phyloP scores from a whole-genome alignment of 805 yeast species.

The Starmerella cellae region DNA sequence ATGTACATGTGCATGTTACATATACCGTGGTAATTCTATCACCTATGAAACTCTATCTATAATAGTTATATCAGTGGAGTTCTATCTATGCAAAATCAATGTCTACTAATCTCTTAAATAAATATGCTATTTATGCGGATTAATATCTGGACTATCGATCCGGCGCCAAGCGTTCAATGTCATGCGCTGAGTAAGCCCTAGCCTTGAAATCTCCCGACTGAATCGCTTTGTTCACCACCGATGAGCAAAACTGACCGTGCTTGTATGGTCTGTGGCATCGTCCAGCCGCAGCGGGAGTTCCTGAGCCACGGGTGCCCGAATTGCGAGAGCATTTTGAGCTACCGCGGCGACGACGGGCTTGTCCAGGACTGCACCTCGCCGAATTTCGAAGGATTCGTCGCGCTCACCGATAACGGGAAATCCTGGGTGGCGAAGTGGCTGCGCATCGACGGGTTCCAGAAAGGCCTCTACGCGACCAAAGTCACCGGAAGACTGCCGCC shows the following conservation, averaged over 20 bases:
- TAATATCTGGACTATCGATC: no score
- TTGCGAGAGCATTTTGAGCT: conserved; percentile 78
- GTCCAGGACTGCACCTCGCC: conserved; percentile 92
- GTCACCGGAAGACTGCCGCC: conserved; percentile 85
- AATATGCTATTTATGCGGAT: no score
- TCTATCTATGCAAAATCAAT: no score
- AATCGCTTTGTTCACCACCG: background rate
- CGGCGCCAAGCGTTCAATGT: no score
- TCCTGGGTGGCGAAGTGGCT: conserved; percentile 98
- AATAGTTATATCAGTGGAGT: no score
- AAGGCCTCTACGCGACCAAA: conserved; percentile 88
- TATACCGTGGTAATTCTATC: no score
- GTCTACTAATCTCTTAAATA: no score
- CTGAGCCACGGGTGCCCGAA: conserved; percentile 87
- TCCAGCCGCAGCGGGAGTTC: conserved; percentile 65
- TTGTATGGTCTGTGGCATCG: conserved; percentile 91
- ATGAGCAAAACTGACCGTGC: conserved; percentile 58
- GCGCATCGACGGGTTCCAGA: conserved; percentile 72
- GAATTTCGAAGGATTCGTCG: conserved; percentile 85
- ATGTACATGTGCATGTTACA: no score
- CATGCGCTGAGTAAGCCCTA: no score
- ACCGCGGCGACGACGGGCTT: conserved; percentile 64
- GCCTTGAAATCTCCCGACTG: no score
- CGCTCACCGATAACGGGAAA: conserved; percentile 66
- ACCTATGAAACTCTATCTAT: no score